Evolutionary conservation across 2,329 filamentous ascomycete genomes (phyloP), one percentile per base, ranked within the genome.

Genomic region (Aspergillus transmontanensis): DNA sequence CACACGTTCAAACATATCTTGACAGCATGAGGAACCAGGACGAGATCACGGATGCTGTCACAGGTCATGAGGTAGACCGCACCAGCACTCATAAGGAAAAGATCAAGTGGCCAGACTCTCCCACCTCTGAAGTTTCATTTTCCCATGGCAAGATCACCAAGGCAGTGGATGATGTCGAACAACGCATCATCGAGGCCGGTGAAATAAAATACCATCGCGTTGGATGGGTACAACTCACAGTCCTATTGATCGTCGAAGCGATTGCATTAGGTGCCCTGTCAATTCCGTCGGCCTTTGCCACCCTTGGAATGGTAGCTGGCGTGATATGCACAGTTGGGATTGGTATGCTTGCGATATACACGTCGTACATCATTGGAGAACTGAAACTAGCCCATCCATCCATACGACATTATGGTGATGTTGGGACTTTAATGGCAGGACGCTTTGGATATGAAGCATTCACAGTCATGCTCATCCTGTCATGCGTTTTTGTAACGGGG

Each of bases 151-250:
- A 19, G 6, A 28, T 50, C 16, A 48, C 23, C 0, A 19, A 50
- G 26, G 7, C 4, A 4, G 14, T 28, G 6, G 19, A 30, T 16
- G 46, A 50, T 50, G 46, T n/a, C 14, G 46, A 50, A 19, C 46
- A 50, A n/a, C 46, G 16, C 26, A 50, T 50, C 14, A 30, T 30
- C 7, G 46, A 50, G 9, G 46, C 46, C 26, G 55, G 55, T 21
- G 55, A 57, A 23, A 26, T 26, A 21, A 67, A 64, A 50, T 68
- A 64, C 43, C 61, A 59, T 34, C 63, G 64, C 21, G 72, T 83
- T 32, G 77, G 83, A 56, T 85, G 83, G 83, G 81, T 83, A 69
- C 77, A 79, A 21, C 71, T 82, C 34, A 82, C 80, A 3, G 73
- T 82, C 39, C 80, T 81, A 61, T 70, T 83, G 59, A 80, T 83